Evolutionary conservation across 768 basidiomycete species (phyloP).

Genomic region (Wakefieldia striispora): DNA sequence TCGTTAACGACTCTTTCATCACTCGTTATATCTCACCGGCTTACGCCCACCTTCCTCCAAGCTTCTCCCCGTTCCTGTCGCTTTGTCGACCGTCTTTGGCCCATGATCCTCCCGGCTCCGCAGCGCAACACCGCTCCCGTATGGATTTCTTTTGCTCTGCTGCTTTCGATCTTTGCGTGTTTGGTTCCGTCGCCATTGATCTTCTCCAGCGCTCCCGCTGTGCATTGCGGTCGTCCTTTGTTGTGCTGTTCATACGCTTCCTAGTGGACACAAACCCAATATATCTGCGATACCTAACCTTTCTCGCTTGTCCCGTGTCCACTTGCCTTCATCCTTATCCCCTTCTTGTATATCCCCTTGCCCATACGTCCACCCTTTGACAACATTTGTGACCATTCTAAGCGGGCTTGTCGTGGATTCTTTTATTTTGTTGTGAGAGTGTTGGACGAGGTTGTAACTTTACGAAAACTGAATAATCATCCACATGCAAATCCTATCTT

Average conservation of each 20-base stretch:
- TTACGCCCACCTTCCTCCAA: conserved; percentile 10
- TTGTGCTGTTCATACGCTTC: conserved; percentile 14
- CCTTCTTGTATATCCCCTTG: conserved; percentile 28
- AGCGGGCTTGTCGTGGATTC: conserved; percentile 10
- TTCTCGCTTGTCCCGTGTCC: conserved; percentile 4
- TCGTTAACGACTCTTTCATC: conserved; percentile 16
- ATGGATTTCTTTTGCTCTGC: conserved; percentile 18
- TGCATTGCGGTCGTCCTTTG: conserved; percentile 8
- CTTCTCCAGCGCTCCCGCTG: conserved; percentile 15
- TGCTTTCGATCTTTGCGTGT: conserved; percentile 28
- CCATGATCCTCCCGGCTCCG: not conserved
- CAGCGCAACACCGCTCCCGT: conserved; percentile 19
- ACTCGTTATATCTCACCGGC: conserved; percentile 25
- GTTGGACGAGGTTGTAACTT: conserved; percentile 27
- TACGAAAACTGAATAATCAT: conserved; percentile 22
- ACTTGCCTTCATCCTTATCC: conserved; percentile 4
- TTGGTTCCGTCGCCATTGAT: conserved; percentile 16
- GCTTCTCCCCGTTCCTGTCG: conserved; percentile 6
- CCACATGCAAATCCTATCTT: not conserved
- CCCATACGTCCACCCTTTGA: not conserved
- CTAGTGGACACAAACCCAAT: conserved; percentile 3
- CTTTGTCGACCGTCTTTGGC: conserved; percentile 19
- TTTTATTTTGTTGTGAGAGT: conserved; percentile 8
- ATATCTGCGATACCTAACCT: conserved; percentile 18
- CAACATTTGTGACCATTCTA: conserved; percentile 4